Conservation (phyloP, 805 yeast species). For the Wickerhamomyces chambardii region DNA sequence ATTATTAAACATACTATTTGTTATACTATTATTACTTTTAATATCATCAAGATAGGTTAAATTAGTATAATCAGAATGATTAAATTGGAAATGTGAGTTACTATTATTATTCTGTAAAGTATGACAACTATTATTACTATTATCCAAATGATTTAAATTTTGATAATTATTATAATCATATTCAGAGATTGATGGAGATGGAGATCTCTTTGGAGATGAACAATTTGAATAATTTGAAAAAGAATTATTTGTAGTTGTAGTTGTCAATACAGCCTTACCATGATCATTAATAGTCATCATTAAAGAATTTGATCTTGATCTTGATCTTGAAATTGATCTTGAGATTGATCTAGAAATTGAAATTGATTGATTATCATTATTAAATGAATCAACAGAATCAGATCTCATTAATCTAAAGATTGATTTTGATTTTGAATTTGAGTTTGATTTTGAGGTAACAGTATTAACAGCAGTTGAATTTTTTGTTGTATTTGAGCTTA, state of each 20-base stretch:
- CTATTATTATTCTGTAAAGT: background rate
- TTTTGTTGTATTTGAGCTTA: no score
- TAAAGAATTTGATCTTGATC: slow-evolving; percentile 8
- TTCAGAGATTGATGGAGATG: slow-evolving; percentile 16
- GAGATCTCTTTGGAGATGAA: slow-evolving; percentile 4
- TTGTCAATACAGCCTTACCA: slow-evolving; percentile 9
- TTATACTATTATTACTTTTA: background rate
- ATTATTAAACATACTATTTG: no score
- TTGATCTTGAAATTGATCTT: background rate
- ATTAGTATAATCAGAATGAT: no score
- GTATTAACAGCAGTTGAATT: no score
- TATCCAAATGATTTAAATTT: no score
- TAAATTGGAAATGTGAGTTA: slow-evolving; percentile 8
- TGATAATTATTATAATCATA: background rate
- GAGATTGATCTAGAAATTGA: no score
- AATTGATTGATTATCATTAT: background rate
- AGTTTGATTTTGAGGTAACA: no score
- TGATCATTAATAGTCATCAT: slow-evolving; percentile 12
- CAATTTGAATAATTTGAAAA: no score
- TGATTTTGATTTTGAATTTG: background rate
- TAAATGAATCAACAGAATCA: background rate
- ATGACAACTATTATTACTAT: no score
- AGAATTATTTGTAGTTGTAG: slow-evolving; percentile 4
- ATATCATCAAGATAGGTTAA: no score
- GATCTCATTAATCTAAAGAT: background rate